Conservation (phyloP, 441 rosid species). For the Breynia disticha region DNA sequence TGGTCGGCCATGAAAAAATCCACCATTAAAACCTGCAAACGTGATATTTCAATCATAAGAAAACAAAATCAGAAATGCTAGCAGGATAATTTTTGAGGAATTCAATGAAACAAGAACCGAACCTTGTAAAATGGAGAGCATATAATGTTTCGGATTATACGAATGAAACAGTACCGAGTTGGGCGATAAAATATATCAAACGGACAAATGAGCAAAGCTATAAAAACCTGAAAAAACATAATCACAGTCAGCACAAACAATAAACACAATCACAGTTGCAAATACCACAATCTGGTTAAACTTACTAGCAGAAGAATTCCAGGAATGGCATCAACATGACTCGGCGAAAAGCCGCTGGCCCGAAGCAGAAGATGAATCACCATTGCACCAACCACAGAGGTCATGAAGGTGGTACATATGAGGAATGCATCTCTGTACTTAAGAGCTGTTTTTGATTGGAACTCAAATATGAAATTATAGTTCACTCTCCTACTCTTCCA, state of each 20-base stretch:
- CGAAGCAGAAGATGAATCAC: conserved; percentile 74
- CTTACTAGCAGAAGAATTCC: conserved; percentile 75
- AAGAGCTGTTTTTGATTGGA: conserved; percentile 69
- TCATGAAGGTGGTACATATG: conserved; percentile 83
- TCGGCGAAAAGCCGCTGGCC: conserved; percentile 46
- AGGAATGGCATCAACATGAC: conserved; percentile 78
- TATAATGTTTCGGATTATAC: conserved; percentile 59
- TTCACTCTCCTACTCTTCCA: conserved; percentile 89
- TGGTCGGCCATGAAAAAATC: conserved; percentile 87
- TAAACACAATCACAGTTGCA: not conserved
- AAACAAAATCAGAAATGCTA: not conserved
- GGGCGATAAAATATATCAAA: conserved; percentile 71
- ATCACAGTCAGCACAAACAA: conserved; percentile 2
- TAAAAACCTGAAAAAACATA: conserved; percentile 40
- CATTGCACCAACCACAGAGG: conserved; percentile 75
- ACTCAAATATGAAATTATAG: conserved; percentile 81
- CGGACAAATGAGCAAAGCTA: conserved; percentile 68
- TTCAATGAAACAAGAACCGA: not conserved
- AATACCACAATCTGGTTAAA: not conserved
- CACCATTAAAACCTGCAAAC: conserved; percentile 59
- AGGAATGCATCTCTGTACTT: conserved; percentile 90
- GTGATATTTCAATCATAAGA: not conserved
- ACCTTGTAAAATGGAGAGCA: conserved; percentile 94
- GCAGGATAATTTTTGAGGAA: not conserved
- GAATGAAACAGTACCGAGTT: conserved; percentile 77